Percentiles rank a stretch among this genome's conserved stretches.
phyloP scores from a whole-genome alignment of 2,329 filamentous ascomycete species.

The Purpureocillium takamizusanense region DNA sequence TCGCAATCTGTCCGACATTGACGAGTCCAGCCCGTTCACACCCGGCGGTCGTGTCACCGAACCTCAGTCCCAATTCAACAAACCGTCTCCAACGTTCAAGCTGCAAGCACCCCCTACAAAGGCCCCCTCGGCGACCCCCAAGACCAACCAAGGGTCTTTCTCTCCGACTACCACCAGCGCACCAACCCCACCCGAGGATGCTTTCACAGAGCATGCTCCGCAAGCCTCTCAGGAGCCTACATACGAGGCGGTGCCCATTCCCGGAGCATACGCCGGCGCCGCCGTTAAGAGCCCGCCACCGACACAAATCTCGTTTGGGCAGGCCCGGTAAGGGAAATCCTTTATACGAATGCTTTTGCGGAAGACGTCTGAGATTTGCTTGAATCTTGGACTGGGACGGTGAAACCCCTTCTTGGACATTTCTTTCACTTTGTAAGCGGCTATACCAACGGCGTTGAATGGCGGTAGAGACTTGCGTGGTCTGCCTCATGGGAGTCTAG shows the following conservation, averaged over 20 bases:
- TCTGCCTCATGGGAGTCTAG: not conserved
- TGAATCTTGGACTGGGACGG: not conserved
- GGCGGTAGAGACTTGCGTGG: slow-evolving; percentile 1
- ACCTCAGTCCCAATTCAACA: slow-evolving; percentile 53
- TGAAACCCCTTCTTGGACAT: no score
- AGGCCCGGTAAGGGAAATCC: slow-evolving; percentile 11
- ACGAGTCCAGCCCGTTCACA: slow-evolving; percentile 38
- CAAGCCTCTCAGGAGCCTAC: slow-evolving; percentile 71
- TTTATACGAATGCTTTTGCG: slow-evolving; percentile 2
- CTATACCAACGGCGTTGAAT: slow-evolving; percentile 12
- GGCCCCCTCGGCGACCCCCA: slow-evolving; percentile 69
- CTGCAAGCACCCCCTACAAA: slow-evolving; percentile 78
- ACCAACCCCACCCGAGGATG: slow-evolving; percentile 8
- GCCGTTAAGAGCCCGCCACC: slow-evolving; percentile 43
- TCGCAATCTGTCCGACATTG: slow-evolving; percentile 38
- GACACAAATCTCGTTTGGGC: slow-evolving; percentile 33
- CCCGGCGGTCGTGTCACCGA: slow-evolving; percentile 48
- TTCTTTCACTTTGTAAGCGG: slow-evolving; percentile 1
- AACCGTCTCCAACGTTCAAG: slow-evolving; percentile 58
- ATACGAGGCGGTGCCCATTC: slow-evolving; percentile 83
- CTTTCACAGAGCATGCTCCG: slow-evolving; percentile 42
- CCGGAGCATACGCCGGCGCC: slow-evolving; percentile 64
- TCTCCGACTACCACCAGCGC: slow-evolving; percentile 28
- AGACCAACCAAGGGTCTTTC: slow-evolving; percentile 54
- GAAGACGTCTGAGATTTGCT: not conserved